Percentiles rank a stretch among this genome's conserved stretches.
phyloP scores from a whole-genome alignment of 1,284 basidiomycete species.

The Cryptococcus wingfieldii region DNA sequence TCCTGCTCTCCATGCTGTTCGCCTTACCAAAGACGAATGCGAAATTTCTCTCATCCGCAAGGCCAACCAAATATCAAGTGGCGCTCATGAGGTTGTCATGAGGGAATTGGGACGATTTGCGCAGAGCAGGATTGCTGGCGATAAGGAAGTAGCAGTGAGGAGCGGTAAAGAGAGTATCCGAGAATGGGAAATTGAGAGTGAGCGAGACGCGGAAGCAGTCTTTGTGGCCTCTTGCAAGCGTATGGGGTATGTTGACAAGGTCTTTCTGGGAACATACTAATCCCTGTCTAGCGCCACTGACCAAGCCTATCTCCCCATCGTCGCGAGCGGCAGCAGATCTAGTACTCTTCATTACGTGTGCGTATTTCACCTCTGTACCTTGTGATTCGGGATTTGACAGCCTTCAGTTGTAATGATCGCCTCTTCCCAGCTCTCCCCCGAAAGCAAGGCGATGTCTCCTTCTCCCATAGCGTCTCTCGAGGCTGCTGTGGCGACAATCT shows the following conservation, averaged over 20 bases:
- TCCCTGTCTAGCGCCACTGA: constrained; percentile 30
- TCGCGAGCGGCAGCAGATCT: constrained; percentile 74
- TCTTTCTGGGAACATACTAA: neutral
- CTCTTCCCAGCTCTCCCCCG: constrained; percentile 41
- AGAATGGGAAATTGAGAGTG: constrained; percentile 82
- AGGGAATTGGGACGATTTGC: constrained; percentile 75
- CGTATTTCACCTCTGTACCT: constrained; percentile 29
- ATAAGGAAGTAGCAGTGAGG: constrained; percentile 43
- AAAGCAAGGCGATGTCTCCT: constrained; percentile 34
- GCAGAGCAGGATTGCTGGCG: constrained; percentile 40
- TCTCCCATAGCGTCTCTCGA: constrained; percentile 29
- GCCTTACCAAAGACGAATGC: constrained; percentile 67
- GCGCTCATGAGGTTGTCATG: constrained; percentile 86
- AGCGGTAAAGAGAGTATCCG: constrained; percentile 60
- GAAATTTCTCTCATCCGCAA: constrained; percentile 70
- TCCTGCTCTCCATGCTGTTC: constrained; percentile 66
- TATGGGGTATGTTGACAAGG: constrained; percentile 60
- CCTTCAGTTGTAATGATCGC: constrained; percentile 45
- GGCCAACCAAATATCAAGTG: constrained; percentile 77
- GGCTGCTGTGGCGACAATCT: constrained; percentile 42
- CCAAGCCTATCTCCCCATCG: constrained; percentile 87
- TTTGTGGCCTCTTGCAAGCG: constrained; percentile 82
- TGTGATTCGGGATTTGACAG: neutral
- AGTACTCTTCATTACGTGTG: constrained; percentile 85
- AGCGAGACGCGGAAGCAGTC: constrained; percentile 83